Conservation (phyloP, 768 basidiomycete genomes). For the Lactifluus hygrophoroides region DNA sequence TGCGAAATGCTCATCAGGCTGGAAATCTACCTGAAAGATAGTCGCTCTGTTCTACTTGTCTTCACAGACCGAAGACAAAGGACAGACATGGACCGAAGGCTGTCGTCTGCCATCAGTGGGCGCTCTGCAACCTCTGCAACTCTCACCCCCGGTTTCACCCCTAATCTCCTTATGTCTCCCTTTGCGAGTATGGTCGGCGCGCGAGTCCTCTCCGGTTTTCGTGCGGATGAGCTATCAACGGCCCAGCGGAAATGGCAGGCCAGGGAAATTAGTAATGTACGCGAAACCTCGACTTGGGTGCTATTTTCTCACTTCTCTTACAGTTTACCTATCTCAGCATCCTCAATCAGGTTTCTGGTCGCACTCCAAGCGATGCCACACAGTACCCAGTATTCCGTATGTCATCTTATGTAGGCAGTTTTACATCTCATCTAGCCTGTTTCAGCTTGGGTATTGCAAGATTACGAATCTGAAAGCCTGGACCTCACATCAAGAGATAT, state of each 20-base stretch:
- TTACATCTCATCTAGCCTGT: not conserved
- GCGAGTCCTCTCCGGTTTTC: slow-evolving; percentile 41
- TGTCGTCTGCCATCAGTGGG: slow-evolving; percentile 38
- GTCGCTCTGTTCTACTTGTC: slow-evolving; percentile 76
- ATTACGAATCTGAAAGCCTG: slow-evolving; percentile 66
- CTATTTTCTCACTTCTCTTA: slow-evolving; percentile 1
- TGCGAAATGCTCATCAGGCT: slow-evolving; percentile 38
- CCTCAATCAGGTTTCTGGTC: slow-evolving; percentile 84
- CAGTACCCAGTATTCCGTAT: slow-evolving; percentile 88
- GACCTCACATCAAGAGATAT: slow-evolving; percentile 53
- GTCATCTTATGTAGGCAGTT: slow-evolving; percentile 22
- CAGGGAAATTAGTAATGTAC: slow-evolving; percentile 87
- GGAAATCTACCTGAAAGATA: slow-evolving; percentile 91
- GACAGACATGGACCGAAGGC: slow-evolving; percentile 46
- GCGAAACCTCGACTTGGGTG: not conserved
- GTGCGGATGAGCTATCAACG: slow-evolving; percentile 51
- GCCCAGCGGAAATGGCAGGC: slow-evolving; percentile 83
- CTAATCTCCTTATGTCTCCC: slow-evolving; percentile 47
- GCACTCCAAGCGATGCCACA: slow-evolving; percentile 91
- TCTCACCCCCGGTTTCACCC: slow-evolving; percentile 30
- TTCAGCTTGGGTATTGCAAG: slow-evolving; percentile 81
- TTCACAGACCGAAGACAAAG: slow-evolving; percentile 65
- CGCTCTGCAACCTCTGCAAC: slow-evolving; percentile 26
- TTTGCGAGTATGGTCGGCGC: slow-evolving; percentile 45
- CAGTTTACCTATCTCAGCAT: slow-evolving; percentile 87